Conservation (phyloP, 768 basidiomycete genomes). For the Pleurotus djamor region DNA sequence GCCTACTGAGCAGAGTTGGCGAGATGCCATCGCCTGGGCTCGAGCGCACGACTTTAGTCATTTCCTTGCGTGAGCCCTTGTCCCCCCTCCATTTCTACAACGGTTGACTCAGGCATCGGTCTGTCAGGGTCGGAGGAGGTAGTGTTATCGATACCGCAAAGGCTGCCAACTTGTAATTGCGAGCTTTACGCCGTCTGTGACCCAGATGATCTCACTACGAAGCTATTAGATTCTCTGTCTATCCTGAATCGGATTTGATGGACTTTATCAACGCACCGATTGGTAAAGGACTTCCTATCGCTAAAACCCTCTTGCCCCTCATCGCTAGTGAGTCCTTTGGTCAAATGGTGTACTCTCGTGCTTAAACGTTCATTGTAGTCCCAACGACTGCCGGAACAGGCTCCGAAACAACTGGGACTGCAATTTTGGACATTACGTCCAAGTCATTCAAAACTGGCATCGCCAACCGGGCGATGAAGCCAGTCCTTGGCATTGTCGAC, state of each 20-base stretch:
- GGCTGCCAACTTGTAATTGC: conserved; percentile 76
- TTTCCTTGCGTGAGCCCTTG: conserved; percentile 72
- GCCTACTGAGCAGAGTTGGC: conserved; percentile 90
- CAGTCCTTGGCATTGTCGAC: conserved; percentile 84
- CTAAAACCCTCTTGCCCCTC: conserved; percentile 71
- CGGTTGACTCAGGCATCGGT: conserved; percentile 4
- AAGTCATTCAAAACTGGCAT: conserved; percentile 95
- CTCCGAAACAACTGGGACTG: conserved; percentile 93
- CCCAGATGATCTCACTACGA: neutral
- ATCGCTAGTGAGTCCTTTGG: conserved; percentile 49
- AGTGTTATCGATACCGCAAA: conserved; percentile 97
- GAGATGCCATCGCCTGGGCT: conserved; percentile 86
- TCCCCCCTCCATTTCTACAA: neutral
- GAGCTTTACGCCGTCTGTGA: too few species aligned
- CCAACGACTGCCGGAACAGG: conserved; percentile 81
- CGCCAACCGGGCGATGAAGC: conserved; percentile 88
- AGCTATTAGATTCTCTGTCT: conserved; percentile 72
- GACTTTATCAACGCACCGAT: conserved; percentile 98
- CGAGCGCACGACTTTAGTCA: conserved; percentile 88
- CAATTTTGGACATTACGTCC: conserved; percentile 92
- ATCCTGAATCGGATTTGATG: conserved; percentile 89
- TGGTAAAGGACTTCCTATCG: conserved; percentile 87
- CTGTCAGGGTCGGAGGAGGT: conserved; percentile 78
- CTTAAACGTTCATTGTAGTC: conserved; percentile 24
- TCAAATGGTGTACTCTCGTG: too few species aligned